These are phyloP conservation scores for Tricholoma matsutake DNA, from an alignment of 768 basidiomycete species.

Conservation along the genomic window DNA sequence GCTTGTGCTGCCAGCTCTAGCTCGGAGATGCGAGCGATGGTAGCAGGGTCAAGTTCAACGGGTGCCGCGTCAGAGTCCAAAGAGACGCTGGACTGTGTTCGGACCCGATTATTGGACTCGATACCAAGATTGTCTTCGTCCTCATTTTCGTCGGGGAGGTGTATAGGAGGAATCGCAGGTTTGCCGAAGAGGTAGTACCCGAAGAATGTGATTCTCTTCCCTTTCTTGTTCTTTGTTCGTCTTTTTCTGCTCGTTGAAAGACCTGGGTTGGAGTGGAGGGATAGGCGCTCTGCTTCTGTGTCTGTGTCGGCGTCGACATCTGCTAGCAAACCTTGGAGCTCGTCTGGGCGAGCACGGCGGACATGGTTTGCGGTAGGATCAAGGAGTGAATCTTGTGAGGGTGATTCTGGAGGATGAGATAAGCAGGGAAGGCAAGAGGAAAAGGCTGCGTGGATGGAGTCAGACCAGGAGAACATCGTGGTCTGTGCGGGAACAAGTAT, in stretches of 20 bases:
- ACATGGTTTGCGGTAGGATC: slow-evolving; percentile 31
- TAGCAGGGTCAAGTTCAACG: slow-evolving; percentile 43
- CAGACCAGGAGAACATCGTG: slow-evolving; percentile 51
- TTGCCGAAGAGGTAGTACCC: slow-evolving; percentile 69
- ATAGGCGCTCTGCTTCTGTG: slow-evolving; percentile 59
- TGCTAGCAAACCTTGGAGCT: slow-evolving; percentile 38
- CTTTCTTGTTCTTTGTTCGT: slow-evolving; percentile 24
- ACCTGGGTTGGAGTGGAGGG: slow-evolving; percentile 58
- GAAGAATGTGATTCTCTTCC: slow-evolving; percentile 52
- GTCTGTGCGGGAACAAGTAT: too few species aligned
- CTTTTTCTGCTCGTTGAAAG: slow-evolving; percentile 24
- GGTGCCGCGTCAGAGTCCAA: slow-evolving; percentile 68
- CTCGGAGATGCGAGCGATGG: slow-evolving; percentile 51
- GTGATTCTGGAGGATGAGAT: slow-evolving; percentile 14
- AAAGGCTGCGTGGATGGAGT: slow-evolving; percentile 55
- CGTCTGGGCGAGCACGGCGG: slow-evolving; percentile 34
- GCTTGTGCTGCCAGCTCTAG: slow-evolving; percentile 38
- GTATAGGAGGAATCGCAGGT: slow-evolving; percentile 41
- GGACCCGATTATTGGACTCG: not conserved
- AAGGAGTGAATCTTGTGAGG: slow-evolving; percentile 23
- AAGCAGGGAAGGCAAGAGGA: slow-evolving; percentile 62
- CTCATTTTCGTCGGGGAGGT: slow-evolving; percentile 42
- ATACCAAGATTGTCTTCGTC: slow-evolving; percentile 23
- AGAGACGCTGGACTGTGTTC: slow-evolving; percentile 17
- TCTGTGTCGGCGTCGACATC: slow-evolving; percentile 39